Base-by-base conservation (phyloP, 495 filamentous ascomycete species). In the Xylaria flabelliformis region DNA sequence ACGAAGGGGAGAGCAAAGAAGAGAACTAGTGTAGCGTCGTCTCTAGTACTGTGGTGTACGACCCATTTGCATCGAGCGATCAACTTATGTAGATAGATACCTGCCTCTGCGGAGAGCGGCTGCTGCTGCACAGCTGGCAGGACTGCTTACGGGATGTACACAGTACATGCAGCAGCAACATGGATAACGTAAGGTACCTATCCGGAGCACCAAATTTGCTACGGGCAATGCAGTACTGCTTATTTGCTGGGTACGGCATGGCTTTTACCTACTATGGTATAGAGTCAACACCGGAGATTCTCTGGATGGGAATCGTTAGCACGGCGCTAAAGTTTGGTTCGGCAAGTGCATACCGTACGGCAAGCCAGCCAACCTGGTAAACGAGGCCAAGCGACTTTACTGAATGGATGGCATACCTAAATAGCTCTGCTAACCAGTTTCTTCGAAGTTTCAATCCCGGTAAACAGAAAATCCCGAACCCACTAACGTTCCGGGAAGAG, bases 1-100 rank as follows among this genome's bases (percentile, higher is more conserved):
- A 1, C 42, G 36, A 39, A 39, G 36, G 36, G 36, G 36, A 39
- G 36, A 29, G 26, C 26, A 29, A 29, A 29, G 26, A 29, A 29
- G 17, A 4, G 21, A 64, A 44, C 61, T 64, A 64, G 61, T 26
- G 50, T 53, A 53, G 50, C 61, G 62, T 32, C 62, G 32, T 64
- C 41, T 64, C 26, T 64, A 48, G 62, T 46, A 48, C 62, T 48
- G 19, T 46, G 51, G 24, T 55, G 50, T 29, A 29, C 26, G 17
- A 50, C 46, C 46, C n/a, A 46, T 13, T 46, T 46, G 17, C 42
- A 46, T 46, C 42, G 17, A 15, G 39, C 39, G 39, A 42, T 42
- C 36, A 39, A 8, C 8, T 12, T 42, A 13, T 42, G 39, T 42
- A 42, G 39, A 42, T 2, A 42, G 39, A 9, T 42, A 42, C 19